Evolutionary conservation across 1,284 basidiomycete species (phyloP), one percentile per base, ranked within the genome.

Genomic region (Afroboletus lepidellus): DNA sequence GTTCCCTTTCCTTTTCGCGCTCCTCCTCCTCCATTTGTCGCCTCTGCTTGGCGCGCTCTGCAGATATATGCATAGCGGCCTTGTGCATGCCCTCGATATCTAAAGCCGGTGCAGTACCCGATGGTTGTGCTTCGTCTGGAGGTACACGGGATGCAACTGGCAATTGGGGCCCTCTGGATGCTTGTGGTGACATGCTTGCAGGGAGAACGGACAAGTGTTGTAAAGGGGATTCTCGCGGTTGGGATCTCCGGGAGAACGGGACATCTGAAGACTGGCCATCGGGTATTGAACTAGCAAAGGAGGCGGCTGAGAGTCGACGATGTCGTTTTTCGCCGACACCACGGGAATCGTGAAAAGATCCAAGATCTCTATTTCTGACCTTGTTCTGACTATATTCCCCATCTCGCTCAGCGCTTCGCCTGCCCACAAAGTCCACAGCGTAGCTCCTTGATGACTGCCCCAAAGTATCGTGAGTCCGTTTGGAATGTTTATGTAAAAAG

Each of bases 21-120:
- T 93, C 90, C 56, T 85, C 85, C 66, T 98, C 94, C 62, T 96
- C 94, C 43, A 89, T 83, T 64, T 92, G 82, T 43, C 93, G 74
- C 52, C 90, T 75, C 53, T 83, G 74, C 62, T 85, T 86, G 1
- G 94, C 94, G 46, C 93, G 82, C 60, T 92, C 93, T 3, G 94
- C 94, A 4, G 92, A 92, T 50, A 75, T 82, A 57, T 94, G 92
- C 94, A 98, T 96, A 44, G 92, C 80, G 38, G 85, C 84, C 60
- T 90, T 90, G 59, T 90, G 84, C 9, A 79, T 77, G 56, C 85
- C 85, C 49, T 92, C 86, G 38, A 89, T 66, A 60, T 89, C 87
- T n/a, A 78, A 67, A 9, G 60, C 66, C 41, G 77, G 66, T 15
- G 72, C 55, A 6, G 67, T 57, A 3, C 73, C 56, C 24, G 69